Evolutionary conservation across 2,329 filamentous ascomycete species (phyloP), one percentile per base, ranked within the genome.

Genomic region (Aspergillus neotritici): DNA sequence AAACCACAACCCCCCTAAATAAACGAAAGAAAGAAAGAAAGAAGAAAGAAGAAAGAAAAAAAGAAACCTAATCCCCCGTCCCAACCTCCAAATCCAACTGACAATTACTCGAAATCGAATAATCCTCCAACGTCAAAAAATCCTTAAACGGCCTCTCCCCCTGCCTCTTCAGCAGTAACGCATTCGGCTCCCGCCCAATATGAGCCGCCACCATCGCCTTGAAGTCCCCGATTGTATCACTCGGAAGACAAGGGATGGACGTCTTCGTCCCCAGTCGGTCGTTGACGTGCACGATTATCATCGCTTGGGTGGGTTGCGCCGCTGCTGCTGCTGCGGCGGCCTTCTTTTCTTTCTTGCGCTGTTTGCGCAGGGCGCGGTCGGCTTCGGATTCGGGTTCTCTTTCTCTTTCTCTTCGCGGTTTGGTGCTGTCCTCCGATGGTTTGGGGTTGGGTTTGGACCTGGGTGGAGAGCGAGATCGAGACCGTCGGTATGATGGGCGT

Each of bases 211-310:
- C 89, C 75, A 44, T 34, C 13, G 43, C 46, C 35, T 50, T 50
- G 36, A 50, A 46, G 34, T 50, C 44, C 3, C 46, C 41, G 52
- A 96, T 83, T 6, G 83, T 83, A 68, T 97, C 91, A 3, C 82
- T 85, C 1, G 87, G 83, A 44, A 95, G 74, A 63, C 90, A 96
- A 0, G 91, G 91, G 51, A 97, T 93, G 40, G 87, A 85, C 12
- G 90, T 87, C 61, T 95, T 95, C n/a, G 91, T 96, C 10, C 91
- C 91, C 30, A 97, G 73, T n/a, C 91, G 80, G 67, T 97, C 91
- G 64, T 97, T 97, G 61, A 97, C 82, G 58, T 91, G 82, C 13
- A 97, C 90, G 40, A 94, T 80, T 54, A 97, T 96, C 85, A 96
- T 94, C 44, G 88, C 84, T 61, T 94, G 85, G 5, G 74, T 69